A percentile compares a stretch with the other conserved stretches of the same genome.
These are phyloP conservation scores for Mallotus nudiflorus DNA, from an alignment of 345 rosid species.

Conservation along the genomic window DNA sequence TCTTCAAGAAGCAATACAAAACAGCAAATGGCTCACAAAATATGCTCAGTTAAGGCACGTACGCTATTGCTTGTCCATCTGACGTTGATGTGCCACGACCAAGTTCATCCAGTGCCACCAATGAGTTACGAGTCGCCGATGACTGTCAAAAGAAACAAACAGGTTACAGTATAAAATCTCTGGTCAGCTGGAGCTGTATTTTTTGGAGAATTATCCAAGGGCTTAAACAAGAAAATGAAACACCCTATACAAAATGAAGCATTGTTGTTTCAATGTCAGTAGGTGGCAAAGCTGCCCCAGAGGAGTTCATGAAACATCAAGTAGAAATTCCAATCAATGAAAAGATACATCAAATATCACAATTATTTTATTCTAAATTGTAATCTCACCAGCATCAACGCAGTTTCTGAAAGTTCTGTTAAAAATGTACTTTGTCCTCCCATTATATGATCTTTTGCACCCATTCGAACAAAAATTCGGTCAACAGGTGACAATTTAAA, in stretches of 20 bases:
- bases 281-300: conserved; percentile 2
- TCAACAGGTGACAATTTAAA: conserved; percentile 83
- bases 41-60: conserved; percentile 24
- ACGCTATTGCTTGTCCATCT: conserved; percentile 99
- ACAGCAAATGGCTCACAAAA: background rate
- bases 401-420: conserved; percentile 98
- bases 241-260: background rate
- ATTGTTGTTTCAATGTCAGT: background rate
- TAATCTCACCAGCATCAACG: conserved; percentile 76
- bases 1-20: conserved; percentile 5
- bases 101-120: conserved; percentile 94
- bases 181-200: conserved; percentile 4
- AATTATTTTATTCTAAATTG: background rate
- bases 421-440: conserved; percentile 93
- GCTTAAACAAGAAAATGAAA: background rate
- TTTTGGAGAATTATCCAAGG: background rate
- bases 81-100: conserved; percentile 98
- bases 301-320: conserved; percentile 6
- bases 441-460: conserved; percentile 96
- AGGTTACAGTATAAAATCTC: background rate
- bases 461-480: conserved; percentile 90
- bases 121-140: conserved; percentile 70
- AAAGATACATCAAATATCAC: background rate
- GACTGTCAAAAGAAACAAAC: conserved; percentile 43
- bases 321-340: background rate